phyloP scores from a whole-genome alignment of 176 grass and related monocot species.

The Sorghum bicolor region DNA sequence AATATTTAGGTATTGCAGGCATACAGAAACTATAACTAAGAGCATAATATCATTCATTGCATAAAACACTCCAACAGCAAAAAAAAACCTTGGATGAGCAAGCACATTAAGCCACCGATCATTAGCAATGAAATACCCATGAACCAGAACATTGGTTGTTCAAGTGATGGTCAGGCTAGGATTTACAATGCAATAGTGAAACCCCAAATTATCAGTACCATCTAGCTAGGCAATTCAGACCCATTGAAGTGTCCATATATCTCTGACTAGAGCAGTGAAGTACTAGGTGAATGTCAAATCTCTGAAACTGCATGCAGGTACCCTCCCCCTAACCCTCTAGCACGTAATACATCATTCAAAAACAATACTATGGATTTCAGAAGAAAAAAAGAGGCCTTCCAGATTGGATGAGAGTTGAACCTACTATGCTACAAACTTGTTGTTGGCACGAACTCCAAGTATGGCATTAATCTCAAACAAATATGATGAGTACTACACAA shows the following conservation, averaged over 20 bases:
- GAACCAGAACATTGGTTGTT: not conserved
- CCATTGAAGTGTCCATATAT: not conserved
- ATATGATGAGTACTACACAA: not conserved
- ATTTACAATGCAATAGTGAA: not conserved
- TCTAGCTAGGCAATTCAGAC: not conserved
- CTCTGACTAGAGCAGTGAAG: not conserved
- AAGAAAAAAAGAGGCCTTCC: not conserved
- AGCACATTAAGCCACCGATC: not conserved
- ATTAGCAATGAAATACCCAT: not conserved
- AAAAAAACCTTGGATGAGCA: not conserved
- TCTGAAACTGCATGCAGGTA: not conserved
- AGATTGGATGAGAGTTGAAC: not conserved
- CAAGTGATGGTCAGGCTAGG: not conserved
- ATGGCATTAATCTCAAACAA: not conserved
- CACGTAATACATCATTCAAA: slow-evolving; percentile 2
- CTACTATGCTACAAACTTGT: not conserved
- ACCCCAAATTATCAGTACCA: not conserved
- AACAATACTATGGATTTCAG: not conserved
- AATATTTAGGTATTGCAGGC: not conserved
- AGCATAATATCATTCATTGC: not conserved
- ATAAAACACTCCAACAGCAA: not conserved
- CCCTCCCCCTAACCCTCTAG: not conserved
- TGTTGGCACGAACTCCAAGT: not conserved
- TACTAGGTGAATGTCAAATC: not conserved
- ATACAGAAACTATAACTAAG: not conserved